phyloP scores from a whole-genome alignment of 2,329 filamentous ascomycete species.

The Esteya vermicola region DNA sequence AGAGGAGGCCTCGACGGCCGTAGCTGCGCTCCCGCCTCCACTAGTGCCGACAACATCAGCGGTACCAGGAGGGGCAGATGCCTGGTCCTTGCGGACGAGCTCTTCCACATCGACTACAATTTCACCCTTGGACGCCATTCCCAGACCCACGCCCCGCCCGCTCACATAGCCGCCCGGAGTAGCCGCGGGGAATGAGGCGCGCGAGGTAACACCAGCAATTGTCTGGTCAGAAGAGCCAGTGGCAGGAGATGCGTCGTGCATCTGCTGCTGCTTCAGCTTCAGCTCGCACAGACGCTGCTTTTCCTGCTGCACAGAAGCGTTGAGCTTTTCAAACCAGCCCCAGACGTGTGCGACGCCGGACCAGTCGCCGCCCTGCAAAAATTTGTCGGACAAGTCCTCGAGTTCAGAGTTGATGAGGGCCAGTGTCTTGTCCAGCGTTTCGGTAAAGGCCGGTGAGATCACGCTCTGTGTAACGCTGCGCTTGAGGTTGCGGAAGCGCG shows the following conservation, averaged over 20 bases:
- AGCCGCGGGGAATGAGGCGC: too few species aligned
- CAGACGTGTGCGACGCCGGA: conserved; percentile 3
- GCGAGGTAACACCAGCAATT: background rate
- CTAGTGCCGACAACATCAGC: too few species aligned
- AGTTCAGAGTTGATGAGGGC: conserved; percentile 6
- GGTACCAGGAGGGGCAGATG: too few species aligned
- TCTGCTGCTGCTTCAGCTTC: background rate
- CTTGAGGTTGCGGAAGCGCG: background rate
- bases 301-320: conserved; percentile 1
- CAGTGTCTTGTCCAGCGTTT: conserved; percentile 7
- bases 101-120: conserved; percentile 2
- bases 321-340: conserved; percentile 4
- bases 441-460: conserved; percentile 3
- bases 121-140: background rate
- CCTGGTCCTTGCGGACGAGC: background rate
- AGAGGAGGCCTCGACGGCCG: too few species aligned
- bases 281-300: background rate
- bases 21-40: too few species aligned
- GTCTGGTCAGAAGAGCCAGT: too few species aligned
- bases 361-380: conserved; percentile 10
- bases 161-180: too few species aligned
- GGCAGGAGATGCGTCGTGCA: background rate
- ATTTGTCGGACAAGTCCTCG: conserved; percentile 9
- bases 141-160: background rate
- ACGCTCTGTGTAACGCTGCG: background rate